phyloP scores from a whole-genome alignment of 192 early-diverging fungal species.

The Phlyctochytrium bullatum region DNA sequence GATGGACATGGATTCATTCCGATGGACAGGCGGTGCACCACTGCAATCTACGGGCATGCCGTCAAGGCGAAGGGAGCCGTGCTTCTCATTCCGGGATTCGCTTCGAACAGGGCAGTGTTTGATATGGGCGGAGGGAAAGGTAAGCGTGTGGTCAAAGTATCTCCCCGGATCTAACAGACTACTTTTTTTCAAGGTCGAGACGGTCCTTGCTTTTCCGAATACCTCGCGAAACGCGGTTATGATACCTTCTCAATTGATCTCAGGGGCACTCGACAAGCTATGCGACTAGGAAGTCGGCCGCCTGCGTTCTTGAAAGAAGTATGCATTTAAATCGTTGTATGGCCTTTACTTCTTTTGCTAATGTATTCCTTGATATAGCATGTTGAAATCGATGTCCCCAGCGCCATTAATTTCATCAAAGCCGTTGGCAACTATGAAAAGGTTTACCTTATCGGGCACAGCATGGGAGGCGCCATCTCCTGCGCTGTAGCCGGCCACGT shows the following conservation, averaged over 20 bases:
- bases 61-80: constrained; percentile 32
- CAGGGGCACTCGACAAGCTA: constrained; percentile 36
- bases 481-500: constrained; percentile 42
- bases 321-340: background rate
- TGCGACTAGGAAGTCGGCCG: constrained; percentile 20
- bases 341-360: background rate
- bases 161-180: too few species aligned
- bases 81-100: constrained; percentile 45
- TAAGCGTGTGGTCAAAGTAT: background rate
- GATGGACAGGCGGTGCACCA: constrained; percentile 39
- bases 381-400: constrained; percentile 47
- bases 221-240: constrained; percentile 35
- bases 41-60: constrained; percentile 19
- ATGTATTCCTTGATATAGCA: constrained; percentile 21
- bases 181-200: background rate
- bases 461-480: constrained; percentile 49
- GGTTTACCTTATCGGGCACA: constrained; percentile 47
- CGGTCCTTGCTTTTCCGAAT: constrained; percentile 46
- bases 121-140: constrained; percentile 41
- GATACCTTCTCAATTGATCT: constrained; percentile 45
- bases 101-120: constrained; percentile 43
- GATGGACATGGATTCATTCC: constrained; percentile 31
- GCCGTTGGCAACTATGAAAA: constrained; percentile 29
- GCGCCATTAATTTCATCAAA: constrained; percentile 42
- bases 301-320: constrained; percentile 27